A percentile compares a stretch with the other conserved stretches of the same genome.
Conservation (phyloP, 805 yeast genomes). For the Lipomyces sp. region DNA sequence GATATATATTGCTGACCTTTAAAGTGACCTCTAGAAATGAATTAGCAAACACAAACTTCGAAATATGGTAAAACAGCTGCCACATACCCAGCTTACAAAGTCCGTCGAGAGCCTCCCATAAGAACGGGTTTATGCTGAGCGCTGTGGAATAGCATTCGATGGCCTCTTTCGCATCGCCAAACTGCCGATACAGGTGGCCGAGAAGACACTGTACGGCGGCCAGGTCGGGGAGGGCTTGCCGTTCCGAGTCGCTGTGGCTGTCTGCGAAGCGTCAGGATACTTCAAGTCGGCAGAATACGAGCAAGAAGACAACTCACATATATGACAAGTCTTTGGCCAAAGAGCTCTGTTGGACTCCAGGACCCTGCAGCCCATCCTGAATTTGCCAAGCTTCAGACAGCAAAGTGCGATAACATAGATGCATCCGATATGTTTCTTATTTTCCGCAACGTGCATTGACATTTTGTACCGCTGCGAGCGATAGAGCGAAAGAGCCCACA, state of each 20-base stretch:
- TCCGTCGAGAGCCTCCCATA: slow-evolving; percentile 83
- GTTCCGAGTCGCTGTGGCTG: slow-evolving; percentile 23
- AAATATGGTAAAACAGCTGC: too few species aligned
- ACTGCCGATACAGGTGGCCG: slow-evolving; percentile 61
- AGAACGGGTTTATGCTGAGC: slow-evolving; percentile 67
- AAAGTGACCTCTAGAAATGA: slow-evolving; percentile 62
- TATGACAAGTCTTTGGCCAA: slow-evolving; percentile 21
- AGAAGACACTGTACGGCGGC: slow-evolving; percentile 64
- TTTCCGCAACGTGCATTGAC: slow-evolving; percentile 51
- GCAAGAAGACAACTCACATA: slow-evolving; percentile 6
- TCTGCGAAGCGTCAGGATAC: neutral
- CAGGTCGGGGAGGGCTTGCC: slow-evolving; percentile 54
- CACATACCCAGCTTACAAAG: slow-evolving; percentile 44
- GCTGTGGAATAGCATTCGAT: slow-evolving; percentile 66
- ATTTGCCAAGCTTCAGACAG: slow-evolving; percentile 54
- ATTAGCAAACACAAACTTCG: too few species aligned
- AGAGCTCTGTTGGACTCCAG: slow-evolving; percentile 18
- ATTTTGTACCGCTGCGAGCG: slow-evolving; percentile 59
- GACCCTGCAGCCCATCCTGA: slow-evolving; percentile 51
- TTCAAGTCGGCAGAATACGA: neutral
- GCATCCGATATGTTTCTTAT: slow-evolving; percentile 66
- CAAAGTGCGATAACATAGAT: slow-evolving; percentile 69
- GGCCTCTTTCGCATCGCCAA: slow-evolving; percentile 63
- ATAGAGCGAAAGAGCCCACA: slow-evolving; percentile 65
- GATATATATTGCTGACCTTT: slow-evolving; percentile 46